phyloP scores from a whole-genome alignment of 2,329 filamentous ascomycete species.

The Byssochlamys sp. region DNA sequence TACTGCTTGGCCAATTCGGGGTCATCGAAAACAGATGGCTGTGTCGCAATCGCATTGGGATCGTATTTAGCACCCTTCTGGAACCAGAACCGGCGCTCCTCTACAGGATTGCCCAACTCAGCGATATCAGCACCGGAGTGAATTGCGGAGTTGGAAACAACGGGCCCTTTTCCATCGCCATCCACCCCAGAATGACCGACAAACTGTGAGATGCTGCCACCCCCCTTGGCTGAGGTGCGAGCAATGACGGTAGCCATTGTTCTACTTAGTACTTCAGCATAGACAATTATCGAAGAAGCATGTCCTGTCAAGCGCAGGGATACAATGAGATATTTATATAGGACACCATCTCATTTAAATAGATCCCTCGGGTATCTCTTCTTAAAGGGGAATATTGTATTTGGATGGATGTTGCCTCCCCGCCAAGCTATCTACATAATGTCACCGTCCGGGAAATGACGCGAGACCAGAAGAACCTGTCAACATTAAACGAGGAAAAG shows the following conservation, averaged over 20 bases:
- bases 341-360: not conserved
- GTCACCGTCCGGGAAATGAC: not conserved
- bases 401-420: not conserved
- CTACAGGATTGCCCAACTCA: constrained; percentile 9
- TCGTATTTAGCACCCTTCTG: constrained; percentile 15
- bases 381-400: not conserved
- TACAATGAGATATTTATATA: not conserved
- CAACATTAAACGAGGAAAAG: not conserved
- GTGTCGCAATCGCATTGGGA: constrained; percentile 24
- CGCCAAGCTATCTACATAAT: not conserved
- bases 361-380: not conserved
- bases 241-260: constrained; percentile 2
- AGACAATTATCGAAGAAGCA: not conserved
- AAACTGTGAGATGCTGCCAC: not conserved
- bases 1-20: constrained; percentile 30
- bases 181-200: not conserved
- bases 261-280: not conserved
- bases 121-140: not conserved
- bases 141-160: not conserved
- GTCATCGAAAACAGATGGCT: constrained; percentile 39
- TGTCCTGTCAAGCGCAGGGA: not conserved
- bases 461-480: not conserved
- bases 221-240: not conserved
- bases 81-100: constrained; percentile 21
- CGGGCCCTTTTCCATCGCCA: not conserved